A percentile compares a stretch with the other conserved stretches of the same genome.
Conservation (phyloP, 257 asterid species). For the Primulina tabacum region DNA sequence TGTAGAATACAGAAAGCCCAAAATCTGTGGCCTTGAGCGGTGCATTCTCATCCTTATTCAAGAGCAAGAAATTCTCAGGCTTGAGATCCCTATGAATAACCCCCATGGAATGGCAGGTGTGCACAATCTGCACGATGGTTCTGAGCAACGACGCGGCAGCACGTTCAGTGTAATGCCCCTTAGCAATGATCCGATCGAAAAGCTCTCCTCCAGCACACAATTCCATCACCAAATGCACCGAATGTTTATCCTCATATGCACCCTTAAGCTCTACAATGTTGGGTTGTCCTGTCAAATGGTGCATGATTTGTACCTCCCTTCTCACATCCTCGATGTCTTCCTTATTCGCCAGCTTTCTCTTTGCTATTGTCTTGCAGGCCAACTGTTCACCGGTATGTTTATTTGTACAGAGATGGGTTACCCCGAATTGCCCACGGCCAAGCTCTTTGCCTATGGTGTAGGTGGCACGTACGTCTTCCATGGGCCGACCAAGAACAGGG, state of each 20-base stretch:
- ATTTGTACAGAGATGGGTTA: constrained; percentile 54
- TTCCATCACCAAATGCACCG: constrained; percentile 61
- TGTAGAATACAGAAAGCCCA: constrained; percentile 63
- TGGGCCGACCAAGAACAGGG: constrained; percentile 58
- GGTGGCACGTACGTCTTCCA: constrained; percentile 45
- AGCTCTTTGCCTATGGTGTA: constrained; percentile 66
- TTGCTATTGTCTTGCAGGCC: constrained; percentile 65
- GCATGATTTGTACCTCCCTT: constrained; percentile 68
- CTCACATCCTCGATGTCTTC: constrained; percentile 64
- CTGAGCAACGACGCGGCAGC: constrained; percentile 61
- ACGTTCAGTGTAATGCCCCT: constrained; percentile 61
- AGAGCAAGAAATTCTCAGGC: constrained; percentile 60
- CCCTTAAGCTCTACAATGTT: constrained; percentile 63
- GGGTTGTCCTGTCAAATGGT: constrained; percentile 57
- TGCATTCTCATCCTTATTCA: constrained; percentile 54
- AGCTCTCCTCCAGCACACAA: constrained; percentile 69
- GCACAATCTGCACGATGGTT: constrained; percentile 63
- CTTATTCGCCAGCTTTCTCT: constrained; percentile 52
- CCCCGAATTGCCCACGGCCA: constrained; percentile 61
- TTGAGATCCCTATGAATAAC: constrained; percentile 65
- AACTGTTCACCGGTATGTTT: constrained; percentile 54
- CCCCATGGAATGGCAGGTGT: constrained; percentile 65
- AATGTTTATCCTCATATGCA: constrained; percentile 61
- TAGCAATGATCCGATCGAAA: constrained; percentile 54
- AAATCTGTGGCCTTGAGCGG: constrained; percentile 70